Percentiles rank a stretch among this genome's conserved stretches.
Evolutionary conservation across 2,329 filamentous ascomycete species (phyloP).

Genomic region (Aquanectria penicillioides): DNA sequence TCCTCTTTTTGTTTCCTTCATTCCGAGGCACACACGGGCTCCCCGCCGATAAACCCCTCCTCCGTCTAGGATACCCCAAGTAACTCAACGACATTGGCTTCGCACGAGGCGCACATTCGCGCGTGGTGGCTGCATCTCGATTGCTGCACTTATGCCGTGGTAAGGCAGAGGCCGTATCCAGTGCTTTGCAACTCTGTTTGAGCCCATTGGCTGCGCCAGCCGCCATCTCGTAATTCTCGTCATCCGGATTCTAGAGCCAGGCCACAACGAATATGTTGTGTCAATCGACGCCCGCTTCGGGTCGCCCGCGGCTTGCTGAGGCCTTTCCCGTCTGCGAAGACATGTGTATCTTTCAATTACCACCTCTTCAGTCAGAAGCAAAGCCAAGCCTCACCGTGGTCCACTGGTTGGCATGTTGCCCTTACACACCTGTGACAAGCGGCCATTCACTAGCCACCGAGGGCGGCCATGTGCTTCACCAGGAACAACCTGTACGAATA

Average conservation of each 20-base stretch:
- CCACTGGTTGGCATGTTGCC: too few relatives aligned
- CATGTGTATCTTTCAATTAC: background rate
- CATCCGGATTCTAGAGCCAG: slow-evolving; percentile 7
- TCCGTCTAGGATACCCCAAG: slow-evolving; percentile 3
- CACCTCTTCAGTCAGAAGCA: too few relatives aligned
- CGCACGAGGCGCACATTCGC: slow-evolving; percentile 8
- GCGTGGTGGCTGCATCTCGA: slow-evolving; percentile 31
- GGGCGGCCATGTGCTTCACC: background rate
- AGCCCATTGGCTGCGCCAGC: slow-evolving; percentile 31
- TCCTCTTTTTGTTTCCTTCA: background rate
- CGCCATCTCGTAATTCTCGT: slow-evolving; percentile 28
- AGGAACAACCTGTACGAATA: background rate
- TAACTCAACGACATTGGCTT: background rate
- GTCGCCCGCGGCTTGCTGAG: slow-evolving; percentile 4
- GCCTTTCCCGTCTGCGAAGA: background rate
- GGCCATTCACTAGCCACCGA: background rate
- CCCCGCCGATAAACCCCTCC: background rate
- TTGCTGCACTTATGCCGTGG: slow-evolving; percentile 32
- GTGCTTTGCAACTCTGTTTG: slow-evolving; percentile 20
- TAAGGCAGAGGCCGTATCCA: slow-evolving; percentile 20
- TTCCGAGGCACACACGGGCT: background rate
- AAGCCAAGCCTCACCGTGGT: background rate
- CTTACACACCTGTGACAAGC: too few relatives aligned
- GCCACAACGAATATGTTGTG: slow-evolving; percentile 30
- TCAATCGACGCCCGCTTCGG: slow-evolving; percentile 18